Evolutionary conservation across 345 rosid genomes (phyloP).

Genomic region (Fremontodendron californicum): DNA sequence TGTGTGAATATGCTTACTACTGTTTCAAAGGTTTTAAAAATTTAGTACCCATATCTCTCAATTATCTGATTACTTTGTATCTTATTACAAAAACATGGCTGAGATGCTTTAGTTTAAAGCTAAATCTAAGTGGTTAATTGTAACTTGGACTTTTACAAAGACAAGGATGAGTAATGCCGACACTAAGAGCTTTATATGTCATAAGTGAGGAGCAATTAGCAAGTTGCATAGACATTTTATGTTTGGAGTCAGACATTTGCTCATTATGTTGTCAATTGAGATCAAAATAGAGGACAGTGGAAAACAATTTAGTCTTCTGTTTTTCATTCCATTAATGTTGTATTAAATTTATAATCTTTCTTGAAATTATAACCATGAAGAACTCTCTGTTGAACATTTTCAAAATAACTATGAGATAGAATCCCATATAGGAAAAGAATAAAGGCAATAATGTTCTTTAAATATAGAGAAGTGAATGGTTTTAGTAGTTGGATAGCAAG

Average conservation of each 20-base stretch:
- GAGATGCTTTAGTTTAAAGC: slow-evolving; percentile 17
- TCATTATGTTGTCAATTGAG: slow-evolving; percentile 11
- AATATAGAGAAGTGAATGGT: too few relatives aligned
- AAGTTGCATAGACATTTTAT: slow-evolving; percentile 18
- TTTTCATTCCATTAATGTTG: background rate
- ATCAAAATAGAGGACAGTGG: background rate
- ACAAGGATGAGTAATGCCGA: background rate
- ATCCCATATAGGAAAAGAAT: too few relatives aligned
- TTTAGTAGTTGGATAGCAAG: too few relatives aligned
- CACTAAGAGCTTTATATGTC: slow-evolving; percentile 12
- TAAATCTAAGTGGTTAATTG: background rate
- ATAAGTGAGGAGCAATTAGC: slow-evolving; percentile 2
- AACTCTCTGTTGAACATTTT: too few relatives aligned
- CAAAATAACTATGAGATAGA: too few relatives aligned
- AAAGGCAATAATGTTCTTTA: too few relatives aligned
- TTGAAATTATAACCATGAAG: background rate
- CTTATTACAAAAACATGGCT: background rate
- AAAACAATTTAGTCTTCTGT: background rate
- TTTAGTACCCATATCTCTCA: slow-evolving; percentile 6
- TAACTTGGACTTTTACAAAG: slow-evolving; percentile 4
- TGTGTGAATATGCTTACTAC: slow-evolving; percentile 27
- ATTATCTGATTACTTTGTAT: slow-evolving; percentile 4
- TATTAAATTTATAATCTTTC: background rate
- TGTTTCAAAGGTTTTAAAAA: slow-evolving; percentile 7
- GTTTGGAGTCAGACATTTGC: slow-evolving; percentile 17